Percentiles rank a stretch among this genome's conserved stretches.
These are phyloP conservation scores for Fusarium solani-melongenae DNA, from an alignment of 2,329 filamentous ascomycete species.

Conservation along the genomic window DNA sequence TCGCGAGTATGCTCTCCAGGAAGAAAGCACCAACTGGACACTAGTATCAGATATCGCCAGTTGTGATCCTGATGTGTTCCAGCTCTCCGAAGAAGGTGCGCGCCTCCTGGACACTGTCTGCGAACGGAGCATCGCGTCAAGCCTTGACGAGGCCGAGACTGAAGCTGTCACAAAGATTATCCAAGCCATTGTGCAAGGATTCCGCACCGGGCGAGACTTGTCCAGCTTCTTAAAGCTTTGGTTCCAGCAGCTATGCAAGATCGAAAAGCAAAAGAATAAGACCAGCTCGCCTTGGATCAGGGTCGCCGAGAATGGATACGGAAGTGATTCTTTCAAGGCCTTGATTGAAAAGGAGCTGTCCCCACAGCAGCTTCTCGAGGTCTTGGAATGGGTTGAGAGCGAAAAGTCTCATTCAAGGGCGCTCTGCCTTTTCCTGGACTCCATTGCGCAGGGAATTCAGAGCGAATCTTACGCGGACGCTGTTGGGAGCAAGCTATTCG, in stretches of 20 bases:
- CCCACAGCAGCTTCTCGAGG: conserved; percentile 54
- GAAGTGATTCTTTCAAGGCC: conserved; percentile 29
- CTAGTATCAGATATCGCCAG: conserved; percentile 54
- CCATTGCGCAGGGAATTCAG: conserved; percentile 55
- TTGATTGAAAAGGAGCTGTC: conserved; percentile 58
- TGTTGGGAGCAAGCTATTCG: conserved; percentile 52
- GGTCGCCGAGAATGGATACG: conserved; percentile 34
- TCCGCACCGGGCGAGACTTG: conserved; percentile 56
- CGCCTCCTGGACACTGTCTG: conserved; percentile 55
- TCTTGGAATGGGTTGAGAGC: conserved; percentile 56
- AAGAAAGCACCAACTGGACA: conserved; percentile 53
- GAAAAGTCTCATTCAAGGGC: conserved; percentile 48
- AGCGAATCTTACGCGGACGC: conserved; percentile 57
- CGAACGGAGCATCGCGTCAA: conserved; percentile 44
- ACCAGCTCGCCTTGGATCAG: conserved; percentile 49
- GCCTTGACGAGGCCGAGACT: conserved; percentile 28
- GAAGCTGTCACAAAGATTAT: conserved; percentile 51
- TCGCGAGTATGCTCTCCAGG: conserved; percentile 53
- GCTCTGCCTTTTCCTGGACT: conserved; percentile 55
- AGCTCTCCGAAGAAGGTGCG: conserved; percentile 52
- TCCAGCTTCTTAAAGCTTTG: conserved; percentile 60
- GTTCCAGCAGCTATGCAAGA: conserved; percentile 55
- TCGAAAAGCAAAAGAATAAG: conserved; percentile 45
- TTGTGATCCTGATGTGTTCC: conserved; percentile 62
- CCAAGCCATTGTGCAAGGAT: conserved; percentile 56